Conservation (phyloP, 2,329 filamentous ascomycete genomes). For the Epichloe aotearoae region DNA sequence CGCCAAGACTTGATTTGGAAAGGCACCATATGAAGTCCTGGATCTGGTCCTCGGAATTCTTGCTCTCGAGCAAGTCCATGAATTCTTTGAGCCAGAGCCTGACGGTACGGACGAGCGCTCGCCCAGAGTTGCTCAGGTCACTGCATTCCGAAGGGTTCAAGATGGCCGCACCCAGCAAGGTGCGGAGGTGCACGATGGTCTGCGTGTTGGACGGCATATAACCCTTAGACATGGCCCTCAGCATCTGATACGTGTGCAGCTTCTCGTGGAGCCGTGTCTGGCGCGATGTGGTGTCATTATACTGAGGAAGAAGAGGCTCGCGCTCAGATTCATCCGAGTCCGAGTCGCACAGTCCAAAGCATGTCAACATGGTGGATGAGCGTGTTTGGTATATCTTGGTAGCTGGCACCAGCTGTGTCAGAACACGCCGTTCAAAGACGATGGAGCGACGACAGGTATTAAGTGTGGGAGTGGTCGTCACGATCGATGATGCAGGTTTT, state of each 20-base stretch:
- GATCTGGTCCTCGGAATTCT: constrained; percentile 73
- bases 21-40: constrained; percentile 88
- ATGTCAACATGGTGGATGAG: constrained; percentile 40
- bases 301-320: constrained; percentile 69
- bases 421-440: no score
- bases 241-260: constrained; percentile 86
- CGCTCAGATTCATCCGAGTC: constrained; percentile 40
- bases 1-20: constrained; percentile 50
- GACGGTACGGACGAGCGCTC: constrained; percentile 55
- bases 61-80: constrained; percentile 68
- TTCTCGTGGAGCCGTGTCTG: constrained; percentile 75
- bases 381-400: neutral
- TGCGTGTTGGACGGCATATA: constrained; percentile 92
- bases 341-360: constrained; percentile 44
- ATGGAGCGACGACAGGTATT: neutral
- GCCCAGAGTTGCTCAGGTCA: constrained; percentile 66
- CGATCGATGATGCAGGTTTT: neutral
- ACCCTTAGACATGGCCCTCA: constrained; percentile 66
- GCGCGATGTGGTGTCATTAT: constrained; percentile 66
- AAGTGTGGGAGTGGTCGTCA: neutral
- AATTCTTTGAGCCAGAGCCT: constrained; percentile 67
- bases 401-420: neutral
- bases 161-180: constrained; percentile 62
- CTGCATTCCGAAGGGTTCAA: constrained; percentile 52
- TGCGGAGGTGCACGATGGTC: constrained; percentile 63